A percentile compares a stretch with the other conserved stretches of the same genome.
Evolutionary conservation across 306 rosid genomes (phyloP).

Genomic region (Rosa lucieae): DNA sequence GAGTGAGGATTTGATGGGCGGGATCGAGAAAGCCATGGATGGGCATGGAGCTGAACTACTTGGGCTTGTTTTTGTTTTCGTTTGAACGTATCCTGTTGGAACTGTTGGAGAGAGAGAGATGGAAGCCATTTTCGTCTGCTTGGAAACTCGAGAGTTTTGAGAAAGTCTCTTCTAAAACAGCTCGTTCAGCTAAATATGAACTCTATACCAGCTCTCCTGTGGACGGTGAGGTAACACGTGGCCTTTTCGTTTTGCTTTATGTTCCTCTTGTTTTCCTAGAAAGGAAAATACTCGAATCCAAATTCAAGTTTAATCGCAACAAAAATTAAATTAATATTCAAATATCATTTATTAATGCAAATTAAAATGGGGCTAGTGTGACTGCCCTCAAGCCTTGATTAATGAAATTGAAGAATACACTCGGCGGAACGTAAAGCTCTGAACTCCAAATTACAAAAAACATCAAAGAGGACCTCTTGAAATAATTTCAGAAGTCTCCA

Average conservation of each 20-base stretch:
- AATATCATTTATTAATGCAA: too few relatives aligned
- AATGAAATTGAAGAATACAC: too few relatives aligned
- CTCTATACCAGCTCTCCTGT: neutral
- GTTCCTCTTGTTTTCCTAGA: too few relatives aligned
- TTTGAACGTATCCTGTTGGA: constrained; percentile 26
- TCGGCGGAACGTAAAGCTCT: too few relatives aligned
- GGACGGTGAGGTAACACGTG: constrained; percentile 38
- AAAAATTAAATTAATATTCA: too few relatives aligned
- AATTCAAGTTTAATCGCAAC: too few relatives aligned
- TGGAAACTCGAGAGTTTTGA: neutral
- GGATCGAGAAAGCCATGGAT: constrained; percentile 34
- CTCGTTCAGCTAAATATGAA: neutral
- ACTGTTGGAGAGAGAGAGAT: constrained; percentile 56
- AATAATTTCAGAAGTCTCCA: too few relatives aligned
- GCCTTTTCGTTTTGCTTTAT: neutral
- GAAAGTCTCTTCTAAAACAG: neutral
- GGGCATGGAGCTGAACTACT: constrained; percentile 5
- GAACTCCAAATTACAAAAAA: too few relatives aligned
- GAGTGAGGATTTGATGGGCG: constrained; percentile 49
- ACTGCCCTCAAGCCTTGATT: too few relatives aligned
- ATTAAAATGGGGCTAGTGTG: too few relatives aligned
- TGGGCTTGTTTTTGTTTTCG: constrained; percentile 28
- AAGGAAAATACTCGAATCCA: neutral
- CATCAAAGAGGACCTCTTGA: too few relatives aligned
- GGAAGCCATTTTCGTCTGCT: constrained; percentile 38